phyloP scores from a whole-genome alignment of 2,329 filamentous ascomycete genomes.

The Anthostomella pinea region DNA sequence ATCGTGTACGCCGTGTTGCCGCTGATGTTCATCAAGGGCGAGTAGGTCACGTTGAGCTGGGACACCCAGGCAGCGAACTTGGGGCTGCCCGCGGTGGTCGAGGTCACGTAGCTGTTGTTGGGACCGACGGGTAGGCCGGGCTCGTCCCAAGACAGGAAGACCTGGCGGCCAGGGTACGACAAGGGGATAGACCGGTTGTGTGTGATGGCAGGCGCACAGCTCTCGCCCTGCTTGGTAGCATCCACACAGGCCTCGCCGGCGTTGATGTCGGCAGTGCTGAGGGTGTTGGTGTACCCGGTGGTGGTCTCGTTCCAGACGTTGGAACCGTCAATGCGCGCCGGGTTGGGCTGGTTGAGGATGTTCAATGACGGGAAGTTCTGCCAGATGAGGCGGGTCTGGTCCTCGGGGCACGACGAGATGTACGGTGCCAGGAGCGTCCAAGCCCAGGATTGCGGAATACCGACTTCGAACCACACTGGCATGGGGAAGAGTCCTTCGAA shows the following conservation, averaged over 20 bases:
- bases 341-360: constrained; percentile 75
- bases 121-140: constrained; percentile 69
- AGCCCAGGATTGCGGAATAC: constrained; percentile 79
- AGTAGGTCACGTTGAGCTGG: constrained; percentile 74
- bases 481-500: constrained; percentile 77
- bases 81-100: constrained; percentile 55
- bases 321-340: constrained; percentile 63
- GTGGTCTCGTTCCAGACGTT: constrained; percentile 62
- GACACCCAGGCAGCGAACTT: constrained; percentile 72
- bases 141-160: constrained; percentile 70
- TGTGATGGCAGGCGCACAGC: constrained; percentile 63
- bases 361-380: constrained; percentile 76
- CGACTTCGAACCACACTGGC: constrained; percentile 78
- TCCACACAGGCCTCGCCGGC: constrained; percentile 54
- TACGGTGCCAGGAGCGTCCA: constrained; percentile 82
- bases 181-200: constrained; percentile 70
- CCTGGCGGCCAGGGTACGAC: constrained; percentile 69
- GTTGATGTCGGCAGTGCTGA: constrained; percentile 45
- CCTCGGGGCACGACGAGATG: constrained; percentile 70
- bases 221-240: constrained; percentile 49
- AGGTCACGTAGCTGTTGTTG: constrained; percentile 78
- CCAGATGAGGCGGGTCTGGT: constrained; percentile 75
- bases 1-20: constrained; percentile 61
- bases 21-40: constrained; percentile 53
- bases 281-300: constrained; percentile 55